A percentile compares a stretch with the other conserved stretches of the same genome.
Evolutionary conservation across 257 asterid species (phyloP).

Genomic region (Nicotiana undulata): DNA sequence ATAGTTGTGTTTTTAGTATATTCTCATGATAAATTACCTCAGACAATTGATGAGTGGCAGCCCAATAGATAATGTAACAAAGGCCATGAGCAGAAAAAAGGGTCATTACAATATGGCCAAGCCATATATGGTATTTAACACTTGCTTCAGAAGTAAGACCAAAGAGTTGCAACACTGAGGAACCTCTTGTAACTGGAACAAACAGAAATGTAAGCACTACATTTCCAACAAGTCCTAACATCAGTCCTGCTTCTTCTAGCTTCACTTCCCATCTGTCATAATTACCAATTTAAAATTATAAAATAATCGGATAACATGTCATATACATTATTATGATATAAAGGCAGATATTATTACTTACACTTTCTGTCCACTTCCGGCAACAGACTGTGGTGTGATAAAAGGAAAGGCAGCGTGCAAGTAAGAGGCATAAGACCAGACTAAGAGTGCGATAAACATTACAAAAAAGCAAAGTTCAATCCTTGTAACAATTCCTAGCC

Average conservation of each 20-base stretch:
- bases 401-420: slow-evolving; percentile 26
- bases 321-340: not conserved
- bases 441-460: slow-evolving; percentile 71
- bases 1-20: not conserved
- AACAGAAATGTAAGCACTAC: slow-evolving; percentile 51
- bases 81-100: slow-evolving; percentile 73
- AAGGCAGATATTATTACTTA: slow-evolving; percentile 18
- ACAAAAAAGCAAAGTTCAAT: slow-evolving; percentile 55
- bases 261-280: slow-evolving; percentile 69
- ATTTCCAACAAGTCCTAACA: slow-evolving; percentile 66
- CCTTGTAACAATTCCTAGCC: slow-evolving; percentile 68
- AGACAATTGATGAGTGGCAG: slow-evolving; percentile 32
- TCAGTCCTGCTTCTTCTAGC: slow-evolving; percentile 42
- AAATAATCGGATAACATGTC: not conserved
- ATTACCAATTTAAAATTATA: not conserved
- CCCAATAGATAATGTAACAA: slow-evolving; percentile 48
- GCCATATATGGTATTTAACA: slow-evolving; percentile 81
- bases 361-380: slow-evolving; percentile 43
- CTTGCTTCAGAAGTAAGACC: slow-evolving; percentile 82
- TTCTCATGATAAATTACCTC: slow-evolving; percentile 24
- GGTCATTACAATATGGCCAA: slow-evolving; percentile 62
- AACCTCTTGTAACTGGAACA: slow-evolving; percentile 83
- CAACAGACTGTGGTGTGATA: slow-evolving; percentile 52
- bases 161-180: slow-evolving; percentile 51
- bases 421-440: slow-evolving; percentile 49